Conservation (phyloP, 176 grass and related monocot genomes). For the Eragrostis nindensis region DNA sequence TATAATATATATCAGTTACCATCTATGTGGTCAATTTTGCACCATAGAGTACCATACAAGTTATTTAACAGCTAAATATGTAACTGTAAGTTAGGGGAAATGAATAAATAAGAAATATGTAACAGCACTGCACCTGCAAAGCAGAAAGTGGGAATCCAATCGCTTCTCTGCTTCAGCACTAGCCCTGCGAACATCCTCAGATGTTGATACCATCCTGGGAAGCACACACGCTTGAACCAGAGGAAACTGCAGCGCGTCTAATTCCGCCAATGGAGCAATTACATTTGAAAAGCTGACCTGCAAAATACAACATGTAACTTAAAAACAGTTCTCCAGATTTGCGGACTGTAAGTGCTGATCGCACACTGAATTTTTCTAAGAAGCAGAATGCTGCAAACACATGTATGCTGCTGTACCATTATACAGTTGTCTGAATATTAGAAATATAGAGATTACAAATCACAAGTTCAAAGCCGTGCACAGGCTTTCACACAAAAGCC, state of each 20-base stretch:
- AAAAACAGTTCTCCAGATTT: not conserved
- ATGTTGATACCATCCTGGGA: constrained; percentile 80
- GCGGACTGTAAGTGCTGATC: not conserved
- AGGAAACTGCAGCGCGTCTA: constrained; percentile 88
- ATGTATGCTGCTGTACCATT: not conserved
- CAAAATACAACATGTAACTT: constrained; percentile 25
- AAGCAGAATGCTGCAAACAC: constrained; percentile 2
- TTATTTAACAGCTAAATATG: constrained; percentile 4
- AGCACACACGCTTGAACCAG: constrained; percentile 87
- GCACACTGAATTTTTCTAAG: not conserved
- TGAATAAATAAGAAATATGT: constrained; percentile 36
- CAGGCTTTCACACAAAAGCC: not conserved
- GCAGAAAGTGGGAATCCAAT: constrained; percentile 78
- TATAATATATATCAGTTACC: constrained; percentile 14
- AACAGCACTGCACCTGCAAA: constrained; percentile 69
- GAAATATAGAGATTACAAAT: not conserved
- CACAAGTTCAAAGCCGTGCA: not conserved
- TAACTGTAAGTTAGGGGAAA: not conserved
- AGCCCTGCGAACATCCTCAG: constrained; percentile 65
- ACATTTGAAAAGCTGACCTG: constrained; percentile 79
- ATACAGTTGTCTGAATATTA: not conserved
- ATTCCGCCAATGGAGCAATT: constrained; percentile 72
- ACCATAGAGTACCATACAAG: not conserved
- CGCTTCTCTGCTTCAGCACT: constrained; percentile 79
- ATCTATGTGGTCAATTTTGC: constrained; percentile 1